phyloP scores from a whole-genome alignment of 768 basidiomycete species.

The Cantharellus anzutake region DNA sequence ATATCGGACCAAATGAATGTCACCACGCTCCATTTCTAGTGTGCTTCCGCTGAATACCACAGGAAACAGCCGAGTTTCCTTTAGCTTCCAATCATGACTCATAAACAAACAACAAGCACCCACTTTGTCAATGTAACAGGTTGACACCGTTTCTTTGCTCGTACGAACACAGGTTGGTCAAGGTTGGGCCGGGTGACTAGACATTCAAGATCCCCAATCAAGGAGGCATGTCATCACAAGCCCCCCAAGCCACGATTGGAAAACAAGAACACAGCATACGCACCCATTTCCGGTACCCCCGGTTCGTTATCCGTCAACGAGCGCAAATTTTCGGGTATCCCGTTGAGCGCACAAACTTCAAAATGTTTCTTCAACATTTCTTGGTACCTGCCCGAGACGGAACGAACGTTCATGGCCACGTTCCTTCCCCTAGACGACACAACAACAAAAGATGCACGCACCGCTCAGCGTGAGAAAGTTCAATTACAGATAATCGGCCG shows the following conservation, averaged over 20 bases:
- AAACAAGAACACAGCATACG: slow-evolving; percentile 2
- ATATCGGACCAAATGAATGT: slow-evolving; percentile 67
- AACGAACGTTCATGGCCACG: not conserved
- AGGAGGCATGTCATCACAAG: not conserved
- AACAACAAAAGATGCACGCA: slow-evolving; percentile 14
- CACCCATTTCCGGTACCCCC: slow-evolving; percentile 45
- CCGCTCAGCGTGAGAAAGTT: slow-evolving; percentile 66
- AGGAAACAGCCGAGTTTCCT: not conserved
- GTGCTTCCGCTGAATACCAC: slow-evolving; percentile 35
- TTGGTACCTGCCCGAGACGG: slow-evolving; percentile 36
- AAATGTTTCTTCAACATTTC: slow-evolving; percentile 62
- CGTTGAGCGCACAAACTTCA: slow-evolving; percentile 59
- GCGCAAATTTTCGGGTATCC: slow-evolving; percentile 57
- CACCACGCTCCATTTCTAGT: slow-evolving; percentile 58
- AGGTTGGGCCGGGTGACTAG: slow-evolving; percentile 66
- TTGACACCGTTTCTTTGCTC: slow-evolving; percentile 47
- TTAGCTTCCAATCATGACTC: not conserved
- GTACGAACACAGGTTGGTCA: slow-evolving; percentile 59
- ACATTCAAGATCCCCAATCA: not conserved
- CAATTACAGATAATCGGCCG: slow-evolving; percentile 60
- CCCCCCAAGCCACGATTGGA: slow-evolving; percentile 4
- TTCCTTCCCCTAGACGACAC: not conserved
- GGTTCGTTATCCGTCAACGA: slow-evolving; percentile 51
- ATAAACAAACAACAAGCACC: slow-evolving; percentile 5
- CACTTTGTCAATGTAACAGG: slow-evolving; percentile 22